Evolutionary conservation across 2,329 filamentous ascomycete species (phyloP), one percentile per base, ranked within the genome.

Genomic region (Monosporascus cannonballus): DNA sequence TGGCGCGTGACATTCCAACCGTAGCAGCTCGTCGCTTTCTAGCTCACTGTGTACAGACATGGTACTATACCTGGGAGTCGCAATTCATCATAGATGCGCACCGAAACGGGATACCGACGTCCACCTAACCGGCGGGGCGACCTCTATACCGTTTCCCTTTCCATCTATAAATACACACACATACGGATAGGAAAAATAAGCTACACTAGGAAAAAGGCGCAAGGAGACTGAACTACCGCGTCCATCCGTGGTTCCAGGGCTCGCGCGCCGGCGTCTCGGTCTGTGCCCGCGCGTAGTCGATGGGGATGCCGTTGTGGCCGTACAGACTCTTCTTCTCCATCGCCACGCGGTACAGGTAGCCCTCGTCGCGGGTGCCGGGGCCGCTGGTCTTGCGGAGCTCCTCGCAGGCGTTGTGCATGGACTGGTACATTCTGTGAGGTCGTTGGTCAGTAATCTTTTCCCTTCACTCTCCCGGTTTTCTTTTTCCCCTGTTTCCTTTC

Each of bases 231-330:
- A 65, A 76, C 71, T 66, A 76, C 71, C 86, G 81, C 76, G 85
- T 96, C 94, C 94, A 99, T 14, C 76, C 86, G 73, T 96, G 85
- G 74, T 97, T 94, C 91, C 93, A 99, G n/a, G 90, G 83, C 60
- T 86, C 83, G 65, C 78, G 79, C 1, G 78, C 76, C 6, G 93
- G 93, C 48, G 83, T 90, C 67, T 97, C 93, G 34, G 89, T 93
- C 79, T 96, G 88, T 57, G 83, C 76, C 59, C 89, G 77, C 27
- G 88, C 88, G 76, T 96, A 96, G 78, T 99, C 94, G 64, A 97
- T 92, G 15, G 94, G 94, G 53, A 96, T 79, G 54, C 85, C 83
- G 49, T 85, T 78, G 48, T 79, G 76, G 38, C 80, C 77, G 75
- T 87, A 96, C 18, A 96, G 77, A 6, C 89, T 89, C 72, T 87